These are phyloP conservation scores for Tuber calosporum DNA, from an alignment of 495 filamentous ascomycete genomes.

Conservation along the genomic window DNA sequence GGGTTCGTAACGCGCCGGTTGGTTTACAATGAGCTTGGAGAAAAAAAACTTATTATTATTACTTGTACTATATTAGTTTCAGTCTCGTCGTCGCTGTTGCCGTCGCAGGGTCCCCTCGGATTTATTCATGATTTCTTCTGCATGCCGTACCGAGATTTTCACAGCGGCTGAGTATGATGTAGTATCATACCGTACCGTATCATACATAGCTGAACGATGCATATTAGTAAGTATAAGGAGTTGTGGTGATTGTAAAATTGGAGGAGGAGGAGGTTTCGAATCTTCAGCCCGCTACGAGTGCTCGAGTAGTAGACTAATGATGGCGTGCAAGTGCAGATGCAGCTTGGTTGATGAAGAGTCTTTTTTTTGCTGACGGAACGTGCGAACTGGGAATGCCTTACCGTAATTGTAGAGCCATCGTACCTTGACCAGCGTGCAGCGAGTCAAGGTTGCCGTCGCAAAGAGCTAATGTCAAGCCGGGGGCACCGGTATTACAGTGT, in stretches of 20 bases:
- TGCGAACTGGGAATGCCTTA: background rate
- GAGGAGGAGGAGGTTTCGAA: background rate
- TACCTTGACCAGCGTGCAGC: background rate
- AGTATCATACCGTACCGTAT: background rate
- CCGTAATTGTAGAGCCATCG: background rate
- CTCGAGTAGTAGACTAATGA: no score
- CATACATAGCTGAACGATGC: background rate
- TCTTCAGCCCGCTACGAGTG: background rate
- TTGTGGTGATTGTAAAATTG: background rate
- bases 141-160: constrained; percentile 2
- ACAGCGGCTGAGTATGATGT: background rate
- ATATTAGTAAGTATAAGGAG: background rate
- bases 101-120: background rate
- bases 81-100: background rate
- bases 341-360: background rate
- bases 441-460: background rate
- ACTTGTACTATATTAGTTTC: background rate
- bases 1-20: background rate
- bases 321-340: background rate
- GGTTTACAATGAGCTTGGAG: background rate
- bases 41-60: background rate
- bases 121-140: background rate
- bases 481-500: background rate
- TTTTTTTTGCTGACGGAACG: background rate
- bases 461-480: background rate